These are phyloP conservation scores for Phoma sp. DNA, from an alignment of 2,329 filamentous ascomycete species.

Conservation along the genomic window DNA sequence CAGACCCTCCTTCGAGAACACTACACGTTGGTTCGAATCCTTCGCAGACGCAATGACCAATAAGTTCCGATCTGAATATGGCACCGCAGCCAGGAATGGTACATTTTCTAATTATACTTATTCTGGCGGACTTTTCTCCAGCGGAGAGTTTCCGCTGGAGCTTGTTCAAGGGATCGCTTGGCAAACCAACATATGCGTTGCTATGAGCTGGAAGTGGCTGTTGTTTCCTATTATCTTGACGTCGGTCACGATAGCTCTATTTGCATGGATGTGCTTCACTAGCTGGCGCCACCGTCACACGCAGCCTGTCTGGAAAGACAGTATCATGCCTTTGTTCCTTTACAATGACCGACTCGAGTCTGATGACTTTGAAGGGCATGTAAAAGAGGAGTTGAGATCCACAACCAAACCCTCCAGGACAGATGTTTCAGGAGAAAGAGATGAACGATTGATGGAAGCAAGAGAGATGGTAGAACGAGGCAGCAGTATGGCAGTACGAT, in stretches of 20 bases:
- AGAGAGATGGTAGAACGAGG: too few species aligned
- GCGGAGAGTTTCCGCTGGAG: neutral
- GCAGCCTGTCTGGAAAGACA: conserved; percentile 7
- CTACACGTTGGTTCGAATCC: neutral
- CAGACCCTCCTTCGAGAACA: neutral
- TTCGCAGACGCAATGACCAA: neutral
- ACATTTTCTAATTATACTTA: too few species aligned
- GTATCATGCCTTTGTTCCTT: neutral
- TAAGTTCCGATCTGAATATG: neutral
- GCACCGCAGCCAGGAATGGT: neutral
- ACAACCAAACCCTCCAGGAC: too few species aligned
- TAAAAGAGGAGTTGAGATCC: too few species aligned
- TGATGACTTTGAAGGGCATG: too few species aligned
- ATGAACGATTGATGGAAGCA: too few species aligned
- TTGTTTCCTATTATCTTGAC: neutral
- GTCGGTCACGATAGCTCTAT: neutral
- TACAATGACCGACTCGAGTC: neutral
- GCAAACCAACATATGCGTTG: neutral
- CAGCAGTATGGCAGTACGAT: too few species aligned
- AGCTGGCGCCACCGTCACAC: neutral
- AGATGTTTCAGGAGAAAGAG: too few species aligned
- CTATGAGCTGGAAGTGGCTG: neutral
- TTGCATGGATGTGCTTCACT: neutral
- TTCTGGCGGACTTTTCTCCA: too few species aligned
- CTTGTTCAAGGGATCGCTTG: neutral